These are phyloP conservation scores for Dipodascopsis tothii DNA, from an alignment of 805 yeast species.

Conservation along the genomic window DNA sequence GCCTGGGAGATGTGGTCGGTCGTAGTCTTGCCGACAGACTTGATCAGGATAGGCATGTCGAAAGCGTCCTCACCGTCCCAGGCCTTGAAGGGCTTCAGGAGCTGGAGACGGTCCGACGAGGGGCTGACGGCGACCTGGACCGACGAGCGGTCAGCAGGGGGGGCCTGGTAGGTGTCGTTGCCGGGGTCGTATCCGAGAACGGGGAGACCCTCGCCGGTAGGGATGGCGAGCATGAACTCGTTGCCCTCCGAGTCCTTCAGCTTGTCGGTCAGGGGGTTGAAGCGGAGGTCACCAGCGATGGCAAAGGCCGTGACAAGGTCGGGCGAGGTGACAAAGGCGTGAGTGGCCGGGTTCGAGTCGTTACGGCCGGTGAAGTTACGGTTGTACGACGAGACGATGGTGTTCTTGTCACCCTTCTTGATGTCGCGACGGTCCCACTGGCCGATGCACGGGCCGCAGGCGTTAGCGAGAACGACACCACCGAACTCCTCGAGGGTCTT, in stretches of 20 bases:
- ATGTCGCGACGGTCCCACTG: constrained; percentile 84
- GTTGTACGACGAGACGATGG: constrained; percentile 94
- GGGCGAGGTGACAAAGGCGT: constrained; percentile 97
- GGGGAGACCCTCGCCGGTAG: constrained; percentile 67
- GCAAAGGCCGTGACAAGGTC: constrained; percentile 96
- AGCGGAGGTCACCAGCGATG: constrained; percentile 85
- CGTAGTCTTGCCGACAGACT: constrained; percentile 96
- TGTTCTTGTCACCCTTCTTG: constrained; percentile 59
- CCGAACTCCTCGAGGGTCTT: constrained; percentile 77
- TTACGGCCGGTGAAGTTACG: constrained; percentile 97
- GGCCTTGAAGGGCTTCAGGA: constrained; percentile 77
- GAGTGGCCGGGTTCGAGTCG: constrained; percentile 95
- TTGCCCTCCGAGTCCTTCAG: constrained; percentile 62
- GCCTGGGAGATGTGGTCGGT: constrained; percentile 99
- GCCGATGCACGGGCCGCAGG: constrained; percentile 99
- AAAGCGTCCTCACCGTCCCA: constrained; percentile 79
- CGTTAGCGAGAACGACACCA: constrained; percentile 89
- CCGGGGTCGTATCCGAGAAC: constrained; percentile 51
- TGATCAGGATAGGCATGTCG: constrained; percentile 64
- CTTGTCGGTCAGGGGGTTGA: constrained; percentile 86
- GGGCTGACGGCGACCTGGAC: constrained; percentile 66
- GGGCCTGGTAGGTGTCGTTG: constrained; percentile 62
- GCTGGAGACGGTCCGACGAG: constrained; percentile 82
- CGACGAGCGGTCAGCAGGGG: constrained; percentile 49
- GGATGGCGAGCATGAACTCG: constrained; percentile 66